Evolutionary conservation across 2,329 filamentous ascomycete species (phyloP).

Genomic region (Magnaporthiopsis incrustans): DNA sequence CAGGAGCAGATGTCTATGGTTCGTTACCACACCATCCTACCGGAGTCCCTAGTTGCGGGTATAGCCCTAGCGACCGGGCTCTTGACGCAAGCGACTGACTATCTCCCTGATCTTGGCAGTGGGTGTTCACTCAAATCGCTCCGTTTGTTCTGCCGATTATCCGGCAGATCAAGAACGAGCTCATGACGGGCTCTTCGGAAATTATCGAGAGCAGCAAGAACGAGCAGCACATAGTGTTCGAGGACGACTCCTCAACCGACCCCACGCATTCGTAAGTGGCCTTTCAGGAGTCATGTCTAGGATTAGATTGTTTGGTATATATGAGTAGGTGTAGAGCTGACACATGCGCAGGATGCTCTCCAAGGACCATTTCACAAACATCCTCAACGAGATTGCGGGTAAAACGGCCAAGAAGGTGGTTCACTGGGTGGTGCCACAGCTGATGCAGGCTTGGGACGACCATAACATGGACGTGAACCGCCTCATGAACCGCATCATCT

Average conservation of each 20-base stretch:
- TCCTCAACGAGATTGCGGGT: slow-evolving; percentile 83
- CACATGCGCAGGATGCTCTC: slow-evolving; percentile 57
- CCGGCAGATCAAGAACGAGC: slow-evolving; percentile 76
- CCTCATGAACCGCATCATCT: slow-evolving; percentile 67
- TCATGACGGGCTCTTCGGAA: slow-evolving; percentile 76
- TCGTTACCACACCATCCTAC: slow-evolving; percentile 8
- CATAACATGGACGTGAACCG: slow-evolving; percentile 60
- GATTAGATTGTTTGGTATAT: background rate
- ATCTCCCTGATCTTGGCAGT: background rate
- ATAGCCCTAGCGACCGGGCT: too few species aligned
- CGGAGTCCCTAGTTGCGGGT: too few species aligned
- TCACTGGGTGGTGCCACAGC: slow-evolving; percentile 78
- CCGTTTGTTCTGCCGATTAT: slow-evolving; percentile 84
- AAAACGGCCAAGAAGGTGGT: slow-evolving; percentile 72
- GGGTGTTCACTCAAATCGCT: slow-evolving; percentile 80
- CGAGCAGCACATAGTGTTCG: slow-evolving; percentile 81
- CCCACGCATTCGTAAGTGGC: slow-evolving; percentile 32
- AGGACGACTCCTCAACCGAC: slow-evolving; percentile 66
- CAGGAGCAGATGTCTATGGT: slow-evolving; percentile 84
- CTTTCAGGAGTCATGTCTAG: background rate
- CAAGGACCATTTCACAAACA: slow-evolving; percentile 88
- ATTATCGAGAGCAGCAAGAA: slow-evolving; percentile 78
- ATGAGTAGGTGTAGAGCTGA: background rate
- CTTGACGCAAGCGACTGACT: background rate
- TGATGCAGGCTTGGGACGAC: slow-evolving; percentile 84